A percentile compares a stretch with the other conserved stretches of the same genome.
Evolutionary conservation across 306 rosid genomes (phyloP).

Genomic region (Mimosa pudica): DNA sequence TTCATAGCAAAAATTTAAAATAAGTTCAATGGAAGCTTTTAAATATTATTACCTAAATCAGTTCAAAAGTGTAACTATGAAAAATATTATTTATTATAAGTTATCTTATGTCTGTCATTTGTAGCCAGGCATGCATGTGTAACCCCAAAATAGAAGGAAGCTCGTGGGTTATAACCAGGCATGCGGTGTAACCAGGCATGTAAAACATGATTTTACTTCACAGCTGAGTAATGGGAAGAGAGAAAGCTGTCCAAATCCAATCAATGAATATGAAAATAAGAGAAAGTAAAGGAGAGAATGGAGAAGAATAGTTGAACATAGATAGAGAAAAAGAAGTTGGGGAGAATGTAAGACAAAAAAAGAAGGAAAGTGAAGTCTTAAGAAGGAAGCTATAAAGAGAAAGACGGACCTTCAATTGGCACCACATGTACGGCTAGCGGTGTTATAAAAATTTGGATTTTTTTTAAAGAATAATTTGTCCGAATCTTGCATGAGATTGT

Average conservation of each 20-base stretch:
- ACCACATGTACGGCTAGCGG: too few species aligned
- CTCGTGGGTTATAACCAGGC: background rate
- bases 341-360: conserved; percentile 25
- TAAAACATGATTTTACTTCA: background rate
- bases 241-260: conserved; percentile 6
- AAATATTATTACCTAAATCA: too few species aligned
- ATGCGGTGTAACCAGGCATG: background rate
- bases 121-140: too few species aligned
- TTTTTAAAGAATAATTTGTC: too few species aligned
- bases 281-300: background rate
- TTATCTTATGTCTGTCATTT: too few species aligned
- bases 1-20: too few species aligned
- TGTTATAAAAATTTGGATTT: too few species aligned
- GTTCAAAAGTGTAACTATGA: too few species aligned
- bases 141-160: too few species aligned
- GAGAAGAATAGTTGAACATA: conserved; percentile 35
- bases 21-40: too few species aligned
- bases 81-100: too few species aligned
- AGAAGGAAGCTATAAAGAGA: background rate
- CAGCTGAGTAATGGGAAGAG: background rate
- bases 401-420: conserved; percentile 2
- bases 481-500: too few species aligned
- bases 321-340: background rate
- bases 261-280: background rate
- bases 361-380: background rate